A percentile compares a stretch with the other conserved stretches of the same genome.
These are phyloP conservation scores for Cryphonectria naterciae DNA, from an alignment of 2,329 filamentous ascomycete species.

Conservation along the genomic window DNA sequence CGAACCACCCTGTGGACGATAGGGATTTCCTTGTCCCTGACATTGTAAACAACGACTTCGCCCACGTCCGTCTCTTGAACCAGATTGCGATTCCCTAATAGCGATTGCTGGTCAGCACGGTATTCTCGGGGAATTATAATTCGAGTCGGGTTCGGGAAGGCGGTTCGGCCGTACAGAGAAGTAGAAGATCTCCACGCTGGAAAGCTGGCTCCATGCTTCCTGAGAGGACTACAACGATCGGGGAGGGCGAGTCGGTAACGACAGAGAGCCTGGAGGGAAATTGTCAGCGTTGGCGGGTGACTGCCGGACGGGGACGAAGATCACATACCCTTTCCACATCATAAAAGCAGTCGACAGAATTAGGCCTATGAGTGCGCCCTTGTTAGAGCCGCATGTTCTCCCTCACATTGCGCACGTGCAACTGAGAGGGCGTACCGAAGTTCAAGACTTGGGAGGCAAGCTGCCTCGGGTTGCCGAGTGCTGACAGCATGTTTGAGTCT, in stretches of 20 bases:
- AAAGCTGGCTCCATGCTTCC: constrained; percentile 86
- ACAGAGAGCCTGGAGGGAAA: constrained; percentile 68
- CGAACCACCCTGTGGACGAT: constrained; percentile 94
- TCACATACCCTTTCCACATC: constrained; percentile 50
- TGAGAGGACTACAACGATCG: constrained; percentile 82
- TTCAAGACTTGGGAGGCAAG: constrained; percentile 82
- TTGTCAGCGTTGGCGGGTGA: constrained; percentile 30
- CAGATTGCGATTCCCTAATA: constrained; percentile 63
- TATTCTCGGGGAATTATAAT: too few relatives aligned
- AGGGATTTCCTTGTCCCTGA: constrained; percentile 91
- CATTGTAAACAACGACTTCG: constrained; percentile 72
- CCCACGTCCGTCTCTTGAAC: constrained; percentile 59
- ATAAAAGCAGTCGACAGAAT: constrained; percentile 92
- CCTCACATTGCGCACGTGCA: neutral
- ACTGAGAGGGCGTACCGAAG: constrained; percentile 57
- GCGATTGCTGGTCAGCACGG: constrained; percentile 4
- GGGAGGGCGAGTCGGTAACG: constrained; percentile 72
- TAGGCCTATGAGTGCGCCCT: constrained; percentile 50
- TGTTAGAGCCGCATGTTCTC: neutral
- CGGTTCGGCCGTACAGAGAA: constrained; percentile 58
- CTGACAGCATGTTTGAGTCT: constrained; percentile 63
- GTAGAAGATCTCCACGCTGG: constrained; percentile 75
- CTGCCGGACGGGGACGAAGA: neutral
- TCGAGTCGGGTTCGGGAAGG: neutral
- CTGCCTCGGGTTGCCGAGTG: constrained; percentile 77